Base-by-base conservation (phyloP, 106 monocot genomes). In the Allium sativum region DNA sequence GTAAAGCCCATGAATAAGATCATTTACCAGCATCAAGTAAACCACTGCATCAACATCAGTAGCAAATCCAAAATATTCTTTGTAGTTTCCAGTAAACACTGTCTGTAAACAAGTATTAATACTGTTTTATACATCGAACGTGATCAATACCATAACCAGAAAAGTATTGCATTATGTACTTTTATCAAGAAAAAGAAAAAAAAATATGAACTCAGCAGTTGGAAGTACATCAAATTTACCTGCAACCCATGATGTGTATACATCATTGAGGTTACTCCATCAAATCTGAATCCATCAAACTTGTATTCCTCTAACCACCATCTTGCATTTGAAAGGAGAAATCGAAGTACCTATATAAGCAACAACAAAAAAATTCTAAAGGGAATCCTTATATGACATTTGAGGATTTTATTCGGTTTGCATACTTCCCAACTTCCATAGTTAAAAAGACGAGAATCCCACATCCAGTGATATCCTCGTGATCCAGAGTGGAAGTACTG, bases 231-330 rank as follows among this genome's bases (percentile, higher is more conserved):
- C 51, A 56, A 55, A 12, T 45, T 11, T 79, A 96, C 98, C 75
- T 84, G 80, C 67, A 98, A 74, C 0, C 98, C 98, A 82, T 88
- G 92, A 45, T 98, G 98, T 46, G 82, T 92, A 66, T 98, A 98
- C 98, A 98, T 88, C 98, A 98, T 98, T 58, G 98, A 98, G 21
- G 98, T 98, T 45, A 98, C 82, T 11, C 98, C 98, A 82, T 98
- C 98, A 83, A 98, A 98, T 68, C 98, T 79, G 65, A 85, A 98
- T 10, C 98, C 98, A 77, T 98, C 98, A 85, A 98, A 98, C 72
- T 92, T 98, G 72, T 88, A 98, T 67, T 98, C 98, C 19, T 98
- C 98, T 19, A 98, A 78, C 98, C 98, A 98, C 98, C 98, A 98
- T 83, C 98, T 92, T 62, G 92, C 98, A 85, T 98, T 98, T 70